A percentile compares a stretch with the other conserved stretches of the same genome.
Evolutionary conservation across 352 stramenopile genomes (phyloP).

Genomic region (Phytophthora multivora): DNA sequence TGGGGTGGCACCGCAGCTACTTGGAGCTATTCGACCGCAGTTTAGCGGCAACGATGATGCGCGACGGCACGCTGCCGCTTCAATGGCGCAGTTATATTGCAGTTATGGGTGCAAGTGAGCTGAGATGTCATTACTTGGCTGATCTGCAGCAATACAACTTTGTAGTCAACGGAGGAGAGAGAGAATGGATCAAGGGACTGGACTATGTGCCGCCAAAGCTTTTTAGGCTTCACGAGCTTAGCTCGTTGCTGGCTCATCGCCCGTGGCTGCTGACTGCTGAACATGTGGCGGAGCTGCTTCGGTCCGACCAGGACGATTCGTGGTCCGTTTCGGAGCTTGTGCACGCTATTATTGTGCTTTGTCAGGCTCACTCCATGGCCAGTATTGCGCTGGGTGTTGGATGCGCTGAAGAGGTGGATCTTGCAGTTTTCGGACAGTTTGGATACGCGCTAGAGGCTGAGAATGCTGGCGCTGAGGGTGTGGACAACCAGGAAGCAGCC

Average conservation of each 20-base stretch:
- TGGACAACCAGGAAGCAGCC: slow-evolving; percentile 30
- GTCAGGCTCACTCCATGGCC: slow-evolving; percentile 82
- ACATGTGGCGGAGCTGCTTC: slow-evolving; percentile 77
- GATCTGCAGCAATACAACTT: slow-evolving; percentile 88
- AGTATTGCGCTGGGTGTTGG: slow-evolving; percentile 80
- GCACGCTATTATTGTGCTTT: slow-evolving; percentile 86
- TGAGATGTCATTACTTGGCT: slow-evolving; percentile 81
- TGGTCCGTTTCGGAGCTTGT: slow-evolving; percentile 89
- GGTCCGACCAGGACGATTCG: slow-evolving; percentile 73
- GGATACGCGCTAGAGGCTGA: slow-evolving; percentile 49
- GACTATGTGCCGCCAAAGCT: slow-evolving; percentile 86
- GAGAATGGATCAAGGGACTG: slow-evolving; percentile 83
- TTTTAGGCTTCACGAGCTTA: slow-evolving; percentile 81
- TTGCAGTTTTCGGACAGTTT: slow-evolving; percentile 71
- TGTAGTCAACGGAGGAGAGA: slow-evolving; percentile 78
- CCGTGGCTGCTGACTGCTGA: slow-evolving; percentile 83
- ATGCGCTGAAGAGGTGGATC: slow-evolving; percentile 77
- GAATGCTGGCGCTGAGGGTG: slow-evolving; percentile 3
- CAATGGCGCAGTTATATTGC: slow-evolving; percentile 87
- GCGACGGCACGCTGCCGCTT: slow-evolving; percentile 79
- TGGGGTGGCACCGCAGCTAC: slow-evolving; percentile 85
- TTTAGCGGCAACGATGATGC: slow-evolving; percentile 70
- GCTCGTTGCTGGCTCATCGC: slow-evolving; percentile 81
- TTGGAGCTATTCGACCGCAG: slow-evolving; percentile 69
- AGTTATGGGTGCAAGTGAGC: slow-evolving; percentile 78